Evolutionary conservation across 148 eudicot genomes (phyloP), one percentile per base, ranked within the genome.

Genomic region (Silene latifolia): DNA sequence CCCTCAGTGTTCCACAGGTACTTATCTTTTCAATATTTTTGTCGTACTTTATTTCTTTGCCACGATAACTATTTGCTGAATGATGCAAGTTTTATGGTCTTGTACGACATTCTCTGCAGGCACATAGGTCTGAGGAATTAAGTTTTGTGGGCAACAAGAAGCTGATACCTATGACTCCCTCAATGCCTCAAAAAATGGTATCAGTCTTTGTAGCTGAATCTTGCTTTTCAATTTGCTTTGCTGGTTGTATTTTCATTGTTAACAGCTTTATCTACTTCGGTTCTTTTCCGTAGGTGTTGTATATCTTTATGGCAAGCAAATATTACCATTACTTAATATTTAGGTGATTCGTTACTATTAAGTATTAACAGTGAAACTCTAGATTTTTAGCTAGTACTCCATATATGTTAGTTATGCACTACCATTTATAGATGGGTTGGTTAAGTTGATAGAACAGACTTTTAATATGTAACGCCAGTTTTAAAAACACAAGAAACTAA

Each of bases 101-200:
- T 53, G 29, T 82, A 77, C 90, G 89, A 93, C 82, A 80, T 19
- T 81, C 85, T 72, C 83, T 77, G 69, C 85, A 84, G 78, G 80
- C 66, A 48, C 99, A 87, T 81, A 90, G 86, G 86, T 86, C 84
- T 70, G 98, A 95, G 76, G 99, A 90, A 74, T 75, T 90, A 86
- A 92, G 94, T 35, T 81, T 87, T 39, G 85, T 86, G 81, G 97
- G 93, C 71, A 86, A 90, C 71, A 92, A 84, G 75, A 89, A 88
- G 77, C 82, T 92, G 79, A 92, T 92, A 63, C 96, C 99, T 24
- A 74, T 95, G 90, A 95, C 88, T 51, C 87, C 92, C 56, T 80
- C 88, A 29, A 62, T 82, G 79, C 89, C 92, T 79, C 90, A 92
- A 86, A 76, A 82, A 65, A 69, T 82, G 89, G 93, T 94, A 81